phyloP scores from a whole-genome alignment of 805 yeast genomes.

The Pichia phayaonensis region DNA sequence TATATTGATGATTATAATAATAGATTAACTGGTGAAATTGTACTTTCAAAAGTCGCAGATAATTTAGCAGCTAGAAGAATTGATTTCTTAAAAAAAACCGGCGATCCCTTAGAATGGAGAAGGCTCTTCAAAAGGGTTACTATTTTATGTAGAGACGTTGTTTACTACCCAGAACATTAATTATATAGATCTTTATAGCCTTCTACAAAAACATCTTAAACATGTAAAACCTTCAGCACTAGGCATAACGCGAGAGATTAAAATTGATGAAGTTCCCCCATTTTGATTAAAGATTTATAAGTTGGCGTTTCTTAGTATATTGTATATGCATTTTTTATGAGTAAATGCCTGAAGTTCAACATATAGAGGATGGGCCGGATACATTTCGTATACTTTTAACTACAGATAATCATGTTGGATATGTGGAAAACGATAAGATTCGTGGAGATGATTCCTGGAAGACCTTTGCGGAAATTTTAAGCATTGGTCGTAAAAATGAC shows the following conservation, averaged over 20 bases:
- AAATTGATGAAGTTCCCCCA: neutral
- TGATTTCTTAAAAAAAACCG: slow-evolving; percentile 47
- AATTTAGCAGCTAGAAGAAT: slow-evolving; percentile 38
- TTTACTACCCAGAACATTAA: slow-evolving; percentile 25
- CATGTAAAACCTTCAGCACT: neutral
- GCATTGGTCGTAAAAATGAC: slow-evolving; percentile 57
- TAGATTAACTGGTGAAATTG: slow-evolving; percentile 40
- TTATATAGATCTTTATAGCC: neutral
- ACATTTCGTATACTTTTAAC: slow-evolving; percentile 76
- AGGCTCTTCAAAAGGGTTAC: slow-evolving; percentile 52
- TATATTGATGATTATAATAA: slow-evolving; percentile 39
- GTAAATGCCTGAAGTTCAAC: slow-evolving; percentile 33
- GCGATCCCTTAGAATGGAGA: slow-evolving; percentile 74
- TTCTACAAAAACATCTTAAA: neutral
- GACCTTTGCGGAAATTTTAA: slow-evolving; percentile 79
- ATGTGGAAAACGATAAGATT: slow-evolving; percentile 80
- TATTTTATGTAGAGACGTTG: slow-evolving; percentile 49
- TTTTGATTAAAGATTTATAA: no score
- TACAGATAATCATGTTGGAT: slow-evolving; percentile 96
- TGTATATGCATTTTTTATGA: neutral
- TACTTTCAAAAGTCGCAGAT: slow-evolving; percentile 33
- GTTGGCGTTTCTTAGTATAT: no score
- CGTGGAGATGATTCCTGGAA: slow-evolving; percentile 85
- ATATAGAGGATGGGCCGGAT: slow-evolving; percentile 45
- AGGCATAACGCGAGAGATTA: neutral